A percentile compares a stretch with the other conserved stretches of the same genome.
These are phyloP conservation scores for Clausena lansium DNA, from an alignment of 345 rosid genomes.

Conservation along the genomic window DNA sequence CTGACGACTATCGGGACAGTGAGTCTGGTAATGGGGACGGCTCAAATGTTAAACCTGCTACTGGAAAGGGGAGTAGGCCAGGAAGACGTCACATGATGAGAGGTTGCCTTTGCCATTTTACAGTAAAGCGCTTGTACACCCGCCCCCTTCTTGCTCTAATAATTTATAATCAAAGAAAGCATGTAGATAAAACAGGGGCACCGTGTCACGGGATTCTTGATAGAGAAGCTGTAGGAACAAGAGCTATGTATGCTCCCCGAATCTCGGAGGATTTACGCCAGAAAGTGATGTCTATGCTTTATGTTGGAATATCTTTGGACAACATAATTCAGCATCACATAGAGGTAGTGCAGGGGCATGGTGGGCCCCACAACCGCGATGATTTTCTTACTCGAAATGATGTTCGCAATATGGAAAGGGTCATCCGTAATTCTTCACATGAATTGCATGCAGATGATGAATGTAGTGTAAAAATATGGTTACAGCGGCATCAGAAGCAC, in stretches of 20 bases:
- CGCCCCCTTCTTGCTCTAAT: conserved; percentile 46
- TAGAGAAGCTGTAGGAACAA: conserved; percentile 49
- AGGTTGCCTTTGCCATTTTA: conserved; percentile 63
- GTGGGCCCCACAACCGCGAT: conserved; percentile 58
- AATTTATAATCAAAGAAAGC: conserved; percentile 51
- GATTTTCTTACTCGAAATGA: conserved; percentile 55
- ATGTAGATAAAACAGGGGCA: conserved; percentile 45
- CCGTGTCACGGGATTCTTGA: conserved; percentile 61
- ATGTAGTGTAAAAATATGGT: conserved; percentile 47
- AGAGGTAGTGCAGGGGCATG: conserved; percentile 47
- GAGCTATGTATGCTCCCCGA: conserved; percentile 63
- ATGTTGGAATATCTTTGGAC: conserved; percentile 49
- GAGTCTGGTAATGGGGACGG: conserved; percentile 42
- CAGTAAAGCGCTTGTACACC: conserved; percentile 48
- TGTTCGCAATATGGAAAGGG: conserved; percentile 56
- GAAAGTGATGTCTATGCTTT: conserved; percentile 52
- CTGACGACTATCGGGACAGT: conserved; percentile 48
- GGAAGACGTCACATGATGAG: conserved; percentile 61
- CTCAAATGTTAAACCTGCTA: conserved; percentile 38
- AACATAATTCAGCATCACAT: conserved; percentile 45
- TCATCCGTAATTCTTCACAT: conserved; percentile 40
- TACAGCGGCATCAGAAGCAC: conserved; percentile 45
- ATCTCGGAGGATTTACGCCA: conserved; percentile 58
- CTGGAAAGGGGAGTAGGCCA: conserved; percentile 57
- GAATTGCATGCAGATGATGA: conserved; percentile 40